A percentile compares a stretch with the other conserved stretches of the same genome.
These are phyloP conservation scores for Neonectria sp. DNA, from an alignment of 2,329 filamentous ascomycete genomes.

Conservation along the genomic window DNA sequence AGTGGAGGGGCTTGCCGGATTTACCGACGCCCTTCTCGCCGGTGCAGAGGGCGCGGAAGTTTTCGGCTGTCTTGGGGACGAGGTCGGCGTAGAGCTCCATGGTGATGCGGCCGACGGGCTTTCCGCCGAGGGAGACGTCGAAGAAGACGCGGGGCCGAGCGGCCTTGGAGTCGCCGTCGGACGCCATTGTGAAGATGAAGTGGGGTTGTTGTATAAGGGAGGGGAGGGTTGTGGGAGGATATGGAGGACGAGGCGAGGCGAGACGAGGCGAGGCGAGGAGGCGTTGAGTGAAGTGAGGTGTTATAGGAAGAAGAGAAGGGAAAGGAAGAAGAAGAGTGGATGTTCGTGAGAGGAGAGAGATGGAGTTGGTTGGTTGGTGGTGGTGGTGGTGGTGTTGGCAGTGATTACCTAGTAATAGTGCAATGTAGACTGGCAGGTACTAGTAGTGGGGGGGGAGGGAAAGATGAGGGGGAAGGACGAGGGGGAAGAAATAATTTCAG, in stretches of 20 bases:
- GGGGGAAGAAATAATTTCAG: neutral
- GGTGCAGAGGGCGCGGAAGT: constrained; percentile 95
- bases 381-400: constrained; percentile 13
- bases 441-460: constrained; percentile 11
- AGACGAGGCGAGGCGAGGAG: neutral
- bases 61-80: constrained; percentile 95
- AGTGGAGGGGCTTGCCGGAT: constrained; percentile 88
- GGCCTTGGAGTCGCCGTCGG: constrained; percentile 61
- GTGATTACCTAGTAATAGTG: neutral
- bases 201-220: constrained; percentile 1
- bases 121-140: constrained; percentile 86
- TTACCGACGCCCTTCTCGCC: constrained; percentile 92
- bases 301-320: neutral
- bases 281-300: neutral
- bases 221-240: neutral
- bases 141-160: constrained; percentile 90
- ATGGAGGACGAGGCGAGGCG: neutral
- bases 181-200: constrained; percentile 53
- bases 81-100: constrained; percentile 86
- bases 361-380: constrained; percentile 17
- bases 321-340: constrained; percentile 4
- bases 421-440: constrained; percentile 2
- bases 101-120: constrained; percentile 81
- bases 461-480: constrained; percentile 6
- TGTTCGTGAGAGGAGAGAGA: constrained; percentile 24